Evolutionary conservation across 176 grass and related monocot genomes (phyloP).

Genomic region (Aegilops umbellulata): DNA sequence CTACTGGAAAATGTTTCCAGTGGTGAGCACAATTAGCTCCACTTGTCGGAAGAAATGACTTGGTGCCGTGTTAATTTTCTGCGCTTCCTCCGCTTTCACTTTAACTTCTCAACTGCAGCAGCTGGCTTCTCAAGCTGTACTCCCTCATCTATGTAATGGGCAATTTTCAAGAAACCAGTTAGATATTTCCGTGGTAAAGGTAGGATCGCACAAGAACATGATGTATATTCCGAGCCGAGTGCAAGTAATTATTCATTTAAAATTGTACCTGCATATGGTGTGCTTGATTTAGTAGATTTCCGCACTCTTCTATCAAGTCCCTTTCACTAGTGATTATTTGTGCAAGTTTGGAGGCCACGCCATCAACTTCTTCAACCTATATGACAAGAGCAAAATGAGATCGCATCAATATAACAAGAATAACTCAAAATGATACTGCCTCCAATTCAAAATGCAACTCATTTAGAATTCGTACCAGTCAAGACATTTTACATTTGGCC

Average conservation of each 20-base stretch:
- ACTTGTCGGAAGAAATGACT: background rate
- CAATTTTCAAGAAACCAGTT: conserved; percentile 15
- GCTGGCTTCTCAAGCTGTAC: conserved; percentile 64
- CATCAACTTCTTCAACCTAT: conserved; percentile 62
- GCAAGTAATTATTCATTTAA: background rate
- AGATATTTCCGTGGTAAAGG: background rate
- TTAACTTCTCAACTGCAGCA: conserved; percentile 50
- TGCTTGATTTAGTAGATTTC: conserved; percentile 66
- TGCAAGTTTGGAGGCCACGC: conserved; percentile 44
- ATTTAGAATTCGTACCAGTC: background rate
- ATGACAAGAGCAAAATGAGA: background rate
- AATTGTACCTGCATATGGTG: conserved; percentile 66
- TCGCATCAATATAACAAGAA: background rate
- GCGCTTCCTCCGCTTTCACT: background rate
- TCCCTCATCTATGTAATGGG: conserved; percentile 56
- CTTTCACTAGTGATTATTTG: conserved; percentile 52
- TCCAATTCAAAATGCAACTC: background rate
- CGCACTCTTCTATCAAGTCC: conserved; percentile 61
- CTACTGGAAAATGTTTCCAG: background rate
- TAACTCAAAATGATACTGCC: background rate
- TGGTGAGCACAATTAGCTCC: conserved; percentile 23
- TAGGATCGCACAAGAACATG: background rate
- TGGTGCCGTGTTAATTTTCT: background rate
- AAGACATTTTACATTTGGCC: background rate
- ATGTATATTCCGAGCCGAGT: background rate